Evolutionary conservation across 1,139 yeast genomes (phyloP), one percentile per base, ranked within the genome.

Genomic region (Hanseniaspora uvarum): DNA sequence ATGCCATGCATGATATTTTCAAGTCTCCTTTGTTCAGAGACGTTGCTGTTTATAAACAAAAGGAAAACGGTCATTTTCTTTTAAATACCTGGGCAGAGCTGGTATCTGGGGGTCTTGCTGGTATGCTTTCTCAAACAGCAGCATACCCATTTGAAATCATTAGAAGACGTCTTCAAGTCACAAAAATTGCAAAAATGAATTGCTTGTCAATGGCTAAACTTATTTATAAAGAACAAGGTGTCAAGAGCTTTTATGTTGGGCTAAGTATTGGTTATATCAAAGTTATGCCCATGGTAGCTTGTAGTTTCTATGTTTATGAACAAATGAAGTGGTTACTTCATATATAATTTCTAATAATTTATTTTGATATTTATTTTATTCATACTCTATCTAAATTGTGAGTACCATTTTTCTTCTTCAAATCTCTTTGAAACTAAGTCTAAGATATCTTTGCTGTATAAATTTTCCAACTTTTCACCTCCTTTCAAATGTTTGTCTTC

Each of bases 81-180:
- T 73, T 92, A 53, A 77, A 75, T 58, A 86, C 89, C 0, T 86
- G 94, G 83, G 97, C 98, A 1, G 96, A 94, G 70, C 73, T 94
- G 52, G 66, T 80, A 2, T 96, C 98, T 3, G 99, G 99, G 55
- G 99, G 97, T 1, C 64, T 86, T 10, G 94, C 97, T 1, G 99
- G 98, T 18, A 79, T 92, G 82, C 77, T 80, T 52, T 87, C 97
- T 1, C 99, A 94, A 69, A 88, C 97, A 0, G 94, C 97, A 0
- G 92, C 96, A 2, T 94, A 94, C 64, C 99, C 99, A 0, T 84
- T 94, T 60, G 99, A 94, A 69, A 96, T 92, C 44, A 79, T 92
- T 28, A 76, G 99, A 62, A 76, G 99, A 66, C 75, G 98, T 63
- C 83, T 94, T 87, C 99, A 94, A 69, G 98, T 94, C 19, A 78